phyloP scores from a whole-genome alignment of 1,139 yeast genomes.

The Hansenula lynferdii region DNA sequence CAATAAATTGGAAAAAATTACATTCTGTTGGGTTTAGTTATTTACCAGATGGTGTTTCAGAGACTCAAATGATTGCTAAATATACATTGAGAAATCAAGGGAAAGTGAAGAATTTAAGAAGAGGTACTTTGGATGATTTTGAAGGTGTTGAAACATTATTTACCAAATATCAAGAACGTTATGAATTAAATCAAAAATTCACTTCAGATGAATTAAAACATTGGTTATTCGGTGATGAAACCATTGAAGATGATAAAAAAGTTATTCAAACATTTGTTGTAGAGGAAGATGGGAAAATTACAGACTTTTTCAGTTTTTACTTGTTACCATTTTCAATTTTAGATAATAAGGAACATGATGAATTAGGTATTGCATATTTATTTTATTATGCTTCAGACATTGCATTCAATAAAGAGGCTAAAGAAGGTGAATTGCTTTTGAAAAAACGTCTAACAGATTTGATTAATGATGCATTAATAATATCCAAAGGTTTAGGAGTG shows the following conservation, averaged over 20 bases:
- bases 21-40: slow-evolving; percentile 86
- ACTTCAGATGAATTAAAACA: slow-evolving; percentile 69
- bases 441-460: slow-evolving; percentile 56
- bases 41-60: slow-evolving; percentile 72
- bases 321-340: slow-evolving; percentile 84
- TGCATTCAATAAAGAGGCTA: slow-evolving; percentile 31
- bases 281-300: slow-evolving; percentile 53
- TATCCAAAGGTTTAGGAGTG: slow-evolving; percentile 61
- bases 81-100: slow-evolving; percentile 65
- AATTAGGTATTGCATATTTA: slow-evolving; percentile 81
- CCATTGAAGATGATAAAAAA: slow-evolving; percentile 30
- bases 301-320: slow-evolving; percentile 89
- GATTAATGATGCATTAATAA: slow-evolving; percentile 70
- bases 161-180: slow-evolving; percentile 57
- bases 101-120: slow-evolving; percentile 58
- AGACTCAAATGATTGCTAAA: slow-evolving; percentile 76
- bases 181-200: slow-evolving; percentile 70
- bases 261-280: slow-evolving; percentile 82
- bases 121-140: slow-evolving; percentile 56
- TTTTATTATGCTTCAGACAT: slow-evolving; percentile 84
- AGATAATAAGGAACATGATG: slow-evolving; percentile 58
- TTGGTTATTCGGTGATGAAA: slow-evolving; percentile 61
- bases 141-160: slow-evolving; percentile 59
- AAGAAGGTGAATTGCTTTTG: slow-evolving; percentile 31
- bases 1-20: slow-evolving; percentile 86